phyloP scores from a whole-genome alignment of 2,329 filamentous ascomycete genomes.

The Xylogone sp. region DNA sequence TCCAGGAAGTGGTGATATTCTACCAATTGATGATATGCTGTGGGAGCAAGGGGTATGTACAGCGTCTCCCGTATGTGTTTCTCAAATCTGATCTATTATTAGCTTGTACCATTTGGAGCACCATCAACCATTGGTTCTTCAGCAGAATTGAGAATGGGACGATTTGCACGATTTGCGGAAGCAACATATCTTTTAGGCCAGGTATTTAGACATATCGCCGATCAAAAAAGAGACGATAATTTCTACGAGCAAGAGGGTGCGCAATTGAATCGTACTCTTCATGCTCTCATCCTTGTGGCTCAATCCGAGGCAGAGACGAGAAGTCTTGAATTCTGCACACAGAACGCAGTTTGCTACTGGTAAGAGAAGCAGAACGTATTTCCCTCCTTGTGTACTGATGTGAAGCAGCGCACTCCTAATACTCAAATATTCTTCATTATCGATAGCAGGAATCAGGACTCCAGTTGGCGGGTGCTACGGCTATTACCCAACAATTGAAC shows the following conservation, averaged over 20 bases:
- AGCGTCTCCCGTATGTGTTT: neutral
- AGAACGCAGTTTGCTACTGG: constrained; percentile 6
- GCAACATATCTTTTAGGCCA: constrained; percentile 5
- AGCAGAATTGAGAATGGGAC: constrained; percentile 5
- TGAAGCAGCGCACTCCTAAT: no score
- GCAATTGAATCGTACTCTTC: constrained; percentile 6
- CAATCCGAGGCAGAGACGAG: neutral
- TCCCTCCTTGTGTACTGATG: no score
- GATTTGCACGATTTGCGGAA: constrained; percentile 8
- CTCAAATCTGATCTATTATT: neutral
- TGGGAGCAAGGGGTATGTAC: constrained; percentile 4
- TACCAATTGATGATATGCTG: constrained; percentile 3
- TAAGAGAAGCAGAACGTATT: neutral
- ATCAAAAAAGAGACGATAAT: neutral
- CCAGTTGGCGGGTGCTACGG: no score
- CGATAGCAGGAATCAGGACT: no score
- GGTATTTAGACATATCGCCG: constrained; percentile 6
- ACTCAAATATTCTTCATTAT: no score
- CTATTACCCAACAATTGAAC: no score
- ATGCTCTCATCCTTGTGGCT: neutral
- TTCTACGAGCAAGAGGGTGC: constrained; percentile 4
- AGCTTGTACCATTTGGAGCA: neutral
- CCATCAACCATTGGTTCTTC: constrained; percentile 1
- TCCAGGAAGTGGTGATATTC: neutral
- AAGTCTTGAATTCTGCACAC: constrained; percentile 6